Evolutionary conservation across 371 early-diverging fungal species (phyloP).

Genomic region (Cokeromyces recurvatus): DNA sequence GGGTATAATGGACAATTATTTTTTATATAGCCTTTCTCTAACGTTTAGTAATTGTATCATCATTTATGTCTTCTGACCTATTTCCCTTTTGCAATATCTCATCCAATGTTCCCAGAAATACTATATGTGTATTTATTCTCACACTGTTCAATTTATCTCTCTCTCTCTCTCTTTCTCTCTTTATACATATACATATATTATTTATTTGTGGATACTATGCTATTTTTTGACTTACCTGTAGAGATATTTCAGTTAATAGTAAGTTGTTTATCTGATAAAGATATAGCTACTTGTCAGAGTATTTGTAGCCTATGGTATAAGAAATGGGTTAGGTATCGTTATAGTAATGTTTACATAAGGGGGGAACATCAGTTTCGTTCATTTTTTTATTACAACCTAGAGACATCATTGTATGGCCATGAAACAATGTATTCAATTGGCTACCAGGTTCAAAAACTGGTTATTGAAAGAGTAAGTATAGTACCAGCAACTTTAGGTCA

Average conservation of each 20-base stretch:
- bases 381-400: background rate
- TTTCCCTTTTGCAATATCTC: too few species aligned
- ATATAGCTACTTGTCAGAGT: background rate
- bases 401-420: background rate
- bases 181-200: too few species aligned
- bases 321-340: background rate
- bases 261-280: background rate
- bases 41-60: too few species aligned
- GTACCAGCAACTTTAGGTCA: constrained; percentile 1
- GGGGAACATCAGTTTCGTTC: background rate
- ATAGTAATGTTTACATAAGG: background rate
- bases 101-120: too few species aligned
- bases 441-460: constrained; percentile 4
- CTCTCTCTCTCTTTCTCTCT: too few species aligned
- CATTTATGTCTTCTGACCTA: too few species aligned
- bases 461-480: constrained; percentile 6
- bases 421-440: background rate
- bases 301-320: constrained; percentile 1
- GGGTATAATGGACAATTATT: too few species aligned
- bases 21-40: too few species aligned
- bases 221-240: background rate
- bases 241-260: background rate
- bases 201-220: too few species aligned
- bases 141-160: too few species aligned
- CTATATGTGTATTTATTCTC: too few species aligned